A percentile compares a stretch with the other conserved stretches of the same genome.
phyloP scores from a whole-genome alignment of 768 basidiomycete species.

The Agaricus sinodeliciosus region DNA sequence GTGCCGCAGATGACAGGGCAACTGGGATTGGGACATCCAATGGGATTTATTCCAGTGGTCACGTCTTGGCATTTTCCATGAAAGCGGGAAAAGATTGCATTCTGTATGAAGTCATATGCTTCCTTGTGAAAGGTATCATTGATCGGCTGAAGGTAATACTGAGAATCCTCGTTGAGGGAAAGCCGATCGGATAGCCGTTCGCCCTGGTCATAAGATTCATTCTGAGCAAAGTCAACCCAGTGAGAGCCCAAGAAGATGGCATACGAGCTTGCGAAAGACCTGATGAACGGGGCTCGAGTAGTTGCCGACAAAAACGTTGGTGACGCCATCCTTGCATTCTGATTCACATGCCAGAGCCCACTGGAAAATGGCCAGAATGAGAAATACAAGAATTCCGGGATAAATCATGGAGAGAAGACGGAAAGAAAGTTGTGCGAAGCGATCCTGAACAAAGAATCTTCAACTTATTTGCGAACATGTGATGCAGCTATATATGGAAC shows the following conservation, averaged over 20 bases:
- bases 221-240: background rate
- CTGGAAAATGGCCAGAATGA: constrained; percentile 19
- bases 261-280: constrained; percentile 37
- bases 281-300: constrained; percentile 36
- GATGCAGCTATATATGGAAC: no score
- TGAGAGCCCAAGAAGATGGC: constrained; percentile 11
- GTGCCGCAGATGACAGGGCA: constrained; percentile 78
- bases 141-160: constrained; percentile 39
- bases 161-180: constrained; percentile 11
- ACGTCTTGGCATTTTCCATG: constrained; percentile 65
- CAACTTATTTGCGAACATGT: no score
- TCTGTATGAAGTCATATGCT: constrained; percentile 38
- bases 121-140: constrained; percentile 35
- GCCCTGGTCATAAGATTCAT: constrained; percentile 13
- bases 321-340: constrained; percentile 57
- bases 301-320: constrained; percentile 45
- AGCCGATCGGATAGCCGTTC: constrained; percentile 14
- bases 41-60: constrained; percentile 44
- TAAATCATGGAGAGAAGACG: constrained; percentile 13
- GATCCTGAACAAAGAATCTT: constrained; percentile 13
- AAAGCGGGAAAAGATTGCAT: constrained; percentile 66
- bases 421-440: background rate
- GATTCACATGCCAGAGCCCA: constrained; percentile 53
- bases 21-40: constrained; percentile 73
- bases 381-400: constrained; percentile 24